Percentiles rank a stretch among this genome's conserved stretches.
Evolutionary conservation across 192 early-diverging fungal genomes (phyloP).

Genomic region (Coemansia sp.): DNA sequence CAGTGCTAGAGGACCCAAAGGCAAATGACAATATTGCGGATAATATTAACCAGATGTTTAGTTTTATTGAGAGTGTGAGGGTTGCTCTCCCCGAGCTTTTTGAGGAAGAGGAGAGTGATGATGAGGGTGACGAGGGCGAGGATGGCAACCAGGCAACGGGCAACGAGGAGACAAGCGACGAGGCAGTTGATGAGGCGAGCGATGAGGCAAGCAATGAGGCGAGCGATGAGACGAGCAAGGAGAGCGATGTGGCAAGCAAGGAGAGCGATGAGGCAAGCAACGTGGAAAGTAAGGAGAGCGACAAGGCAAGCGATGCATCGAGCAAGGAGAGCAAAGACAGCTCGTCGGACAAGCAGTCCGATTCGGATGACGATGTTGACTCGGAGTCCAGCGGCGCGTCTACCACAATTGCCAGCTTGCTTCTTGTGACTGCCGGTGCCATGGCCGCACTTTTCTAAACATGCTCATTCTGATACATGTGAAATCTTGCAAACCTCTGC

Average conservation of each 20-base stretch:
- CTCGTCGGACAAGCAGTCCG: background rate
- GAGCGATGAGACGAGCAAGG: no score
- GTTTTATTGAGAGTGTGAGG: conserved; percentile 2
- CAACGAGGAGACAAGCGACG: background rate
- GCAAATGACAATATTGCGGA: conserved; percentile 5
- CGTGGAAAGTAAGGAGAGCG: background rate
- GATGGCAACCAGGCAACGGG: background rate
- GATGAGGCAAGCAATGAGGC: background rate
- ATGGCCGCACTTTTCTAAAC: background rate
- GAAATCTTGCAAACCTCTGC: background rate
- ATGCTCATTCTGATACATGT: background rate
- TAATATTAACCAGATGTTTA: background rate
- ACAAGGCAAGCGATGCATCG: background rate
- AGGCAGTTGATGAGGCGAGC: background rate
- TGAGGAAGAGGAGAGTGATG: background rate
- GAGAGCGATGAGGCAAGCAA: no score
- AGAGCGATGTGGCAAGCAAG: background rate
- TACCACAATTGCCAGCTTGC: background rate
- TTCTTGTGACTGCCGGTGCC: background rate
- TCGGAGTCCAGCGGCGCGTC: background rate
- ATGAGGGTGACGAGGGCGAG: background rate
- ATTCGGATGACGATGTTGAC: background rate
- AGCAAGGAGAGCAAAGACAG: background rate
- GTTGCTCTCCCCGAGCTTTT: background rate
- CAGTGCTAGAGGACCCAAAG: conserved; percentile 1